Evolutionary conservation across 208 protist species (phyloP).

Genomic region (Wallacemonas collosoma): DNA sequence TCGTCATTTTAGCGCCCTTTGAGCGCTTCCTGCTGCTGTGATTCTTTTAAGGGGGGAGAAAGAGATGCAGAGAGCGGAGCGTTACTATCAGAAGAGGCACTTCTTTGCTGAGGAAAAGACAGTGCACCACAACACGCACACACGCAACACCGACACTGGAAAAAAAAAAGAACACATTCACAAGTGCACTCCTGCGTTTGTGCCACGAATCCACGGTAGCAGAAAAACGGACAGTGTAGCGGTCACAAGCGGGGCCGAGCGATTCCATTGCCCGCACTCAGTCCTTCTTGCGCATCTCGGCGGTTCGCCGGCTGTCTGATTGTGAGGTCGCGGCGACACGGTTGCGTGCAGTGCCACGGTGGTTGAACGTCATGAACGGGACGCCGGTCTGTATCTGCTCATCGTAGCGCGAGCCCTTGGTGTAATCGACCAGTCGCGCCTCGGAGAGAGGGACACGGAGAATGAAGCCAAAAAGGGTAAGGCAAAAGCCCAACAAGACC

Average conservation of each 20-base stretch:
- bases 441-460: conserved; percentile 38
- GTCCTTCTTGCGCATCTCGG: conserved; percentile 33
- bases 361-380: conserved; percentile 89
- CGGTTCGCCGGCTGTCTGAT: not conserved
- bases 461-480: conserved; percentile 67
- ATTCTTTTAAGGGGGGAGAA: too few relatives aligned
- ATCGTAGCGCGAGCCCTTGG: conserved; percentile 67
- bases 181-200: too few relatives aligned
- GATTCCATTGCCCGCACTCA: not conserved
- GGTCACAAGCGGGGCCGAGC: not conserved
- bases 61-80: too few relatives aligned
- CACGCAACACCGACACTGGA: too few relatives aligned
- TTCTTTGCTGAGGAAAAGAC: too few relatives aligned
- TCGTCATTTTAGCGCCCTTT: too few relatives aligned
- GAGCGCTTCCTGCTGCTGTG: too few relatives aligned
- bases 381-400: conserved; percentile 59
- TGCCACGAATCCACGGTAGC: too few relatives aligned
- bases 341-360: conserved; percentile 58
- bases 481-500: conserved; percentile 29
- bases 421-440: conserved; percentile 66
- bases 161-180: too few relatives aligned
- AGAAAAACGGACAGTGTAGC: not conserved
- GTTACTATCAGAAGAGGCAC: too few relatives aligned
- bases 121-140: too few relatives aligned
- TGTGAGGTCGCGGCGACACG: not conserved